Evolutionary conservation across 352 stramenopile genomes (phyloP), one percentile per base, ranked within the genome.

Genomic region (Elongisporangium undulatum): DNA sequence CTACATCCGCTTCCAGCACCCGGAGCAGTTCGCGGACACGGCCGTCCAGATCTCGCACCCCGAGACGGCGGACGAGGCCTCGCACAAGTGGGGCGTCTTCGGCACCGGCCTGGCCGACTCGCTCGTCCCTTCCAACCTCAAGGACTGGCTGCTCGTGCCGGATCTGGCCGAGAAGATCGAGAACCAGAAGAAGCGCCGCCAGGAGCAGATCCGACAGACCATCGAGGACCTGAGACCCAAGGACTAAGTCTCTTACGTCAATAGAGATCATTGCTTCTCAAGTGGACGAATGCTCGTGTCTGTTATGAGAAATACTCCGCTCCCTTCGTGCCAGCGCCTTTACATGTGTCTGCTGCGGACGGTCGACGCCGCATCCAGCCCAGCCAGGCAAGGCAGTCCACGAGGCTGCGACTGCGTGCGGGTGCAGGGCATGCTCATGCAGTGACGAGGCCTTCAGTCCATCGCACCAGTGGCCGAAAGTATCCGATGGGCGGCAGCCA

Each of bases 1-100:
- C 26, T 93, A 94, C 73, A 73, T 89, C 41, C 84, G 87, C 64
- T 93, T 94, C 63, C 68, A 93, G 72, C 75, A 92, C 63, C 85
- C 87, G 22, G 63, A 93, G 65, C 69, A 94, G 66, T 95, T 95
- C 61, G 87, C 77, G 4, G 82, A 95, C 58, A 89, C 82, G 54
- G 80, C 72, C 22, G 73, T 94, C 56, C 80, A 85, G 60, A 89
- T 90, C 74, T 86, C 79, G 52, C 77, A 80, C n/a, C 83, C 85
- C 1, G 87, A 95, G 62, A 48, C 87, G 17, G 74, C 77, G 54
- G 76, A 92, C 74, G 81, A 89, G 53, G 72, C 79, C 48, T 84
- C 82, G 51, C 71, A 70, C 58, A 91, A 90, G 55, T 95, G 87
- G 87, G 87, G 87, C 3, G 71, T 94, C 48, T 95, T 87, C 58